Percentiles rank a stretch among this genome's conserved stretches.
Conservation (phyloP, 306 rosid genomes). For the Inga laurina region DNA sequence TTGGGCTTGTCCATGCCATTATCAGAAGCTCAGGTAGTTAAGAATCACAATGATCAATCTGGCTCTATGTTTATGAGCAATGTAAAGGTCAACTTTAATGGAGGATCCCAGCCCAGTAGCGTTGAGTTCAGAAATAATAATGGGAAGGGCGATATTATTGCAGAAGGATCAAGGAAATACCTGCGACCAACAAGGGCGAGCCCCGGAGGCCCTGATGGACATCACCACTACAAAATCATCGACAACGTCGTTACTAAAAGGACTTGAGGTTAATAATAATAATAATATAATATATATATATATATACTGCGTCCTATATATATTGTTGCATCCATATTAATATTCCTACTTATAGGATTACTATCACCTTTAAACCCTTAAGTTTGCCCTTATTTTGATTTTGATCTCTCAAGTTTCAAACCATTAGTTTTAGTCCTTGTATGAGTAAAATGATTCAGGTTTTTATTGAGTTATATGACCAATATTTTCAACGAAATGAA, state of each 20-base stretch:
- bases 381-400: too few species aligned
- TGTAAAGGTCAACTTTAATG: neutral
- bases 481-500: too few species aligned
- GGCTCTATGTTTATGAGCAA: conserved; percentile 4
- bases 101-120: neutral
- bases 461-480: too few species aligned
- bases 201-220: conserved; percentile 55
- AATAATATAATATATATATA: neutral
- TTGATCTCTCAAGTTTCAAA: too few species aligned
- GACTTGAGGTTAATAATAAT: conserved; percentile 16
- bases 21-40: conserved; percentile 34
- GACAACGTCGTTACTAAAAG: neutral
- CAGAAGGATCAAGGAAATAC: conserved; percentile 15
- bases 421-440: too few species aligned
- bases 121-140: conserved; percentile 27
- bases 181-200: conserved; percentile 29
- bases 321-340: neutral
- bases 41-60: conserved; percentile 5
- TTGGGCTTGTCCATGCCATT: neutral
- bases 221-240: conserved; percentile 38
- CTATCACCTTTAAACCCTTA: too few species aligned
- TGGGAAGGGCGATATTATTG: neutral
- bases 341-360: neutral
- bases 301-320: neutral
- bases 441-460: too few species aligned